Evolutionary conservation across 108 stramenopile species (phyloP), one percentile per base, ranked within the genome.

Genomic region (Fistulifera pelliculosa): DNA sequence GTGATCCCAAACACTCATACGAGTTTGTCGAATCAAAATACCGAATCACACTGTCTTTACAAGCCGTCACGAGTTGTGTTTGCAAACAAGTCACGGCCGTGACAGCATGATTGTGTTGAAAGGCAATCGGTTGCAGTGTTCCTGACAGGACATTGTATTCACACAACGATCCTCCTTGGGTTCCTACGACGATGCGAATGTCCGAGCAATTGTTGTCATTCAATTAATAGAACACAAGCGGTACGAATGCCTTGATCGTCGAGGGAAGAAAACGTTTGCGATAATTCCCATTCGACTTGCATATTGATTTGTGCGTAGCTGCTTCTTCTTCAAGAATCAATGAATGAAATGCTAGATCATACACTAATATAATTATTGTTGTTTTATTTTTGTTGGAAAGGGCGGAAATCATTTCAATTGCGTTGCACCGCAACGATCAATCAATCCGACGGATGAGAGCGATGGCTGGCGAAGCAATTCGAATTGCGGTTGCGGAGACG

Each of bases 11-110:
- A 23, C 80, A 56, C 48, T 69, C 53, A 47, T 87, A 80, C 11
- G 58, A 23, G 3, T 66, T 52, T 11, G 11, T 31, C 2, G 60
- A 50, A 61, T 82, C 73, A 63, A 88, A 81, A 27, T 86, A 27
- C 1, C 90, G 79, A 58, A 92, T 76, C 41, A 62, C 68, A 21
- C 70, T 70, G 56, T 92, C 90, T 35, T 83, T 87, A 62, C 86
- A 88, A 21, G 85, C 90, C 3, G 84, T 88, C 2, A 66, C 66
- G 53, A 85, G 85, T 43, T 44, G 7, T 11, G 54, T 27, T 14
- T 41, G 4, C 0, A 41, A 39, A 13, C 54, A 55, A 10, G 64
- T 44, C 8, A 79, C 13, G 10, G 78, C 70, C 26, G 78, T 67
- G 15, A 79, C 66, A 35, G 69, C 58, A 56, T 74, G 64, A 42